Base-by-base conservation (phyloP, 345 rosid species). In the Arabis alpina region DNA sequence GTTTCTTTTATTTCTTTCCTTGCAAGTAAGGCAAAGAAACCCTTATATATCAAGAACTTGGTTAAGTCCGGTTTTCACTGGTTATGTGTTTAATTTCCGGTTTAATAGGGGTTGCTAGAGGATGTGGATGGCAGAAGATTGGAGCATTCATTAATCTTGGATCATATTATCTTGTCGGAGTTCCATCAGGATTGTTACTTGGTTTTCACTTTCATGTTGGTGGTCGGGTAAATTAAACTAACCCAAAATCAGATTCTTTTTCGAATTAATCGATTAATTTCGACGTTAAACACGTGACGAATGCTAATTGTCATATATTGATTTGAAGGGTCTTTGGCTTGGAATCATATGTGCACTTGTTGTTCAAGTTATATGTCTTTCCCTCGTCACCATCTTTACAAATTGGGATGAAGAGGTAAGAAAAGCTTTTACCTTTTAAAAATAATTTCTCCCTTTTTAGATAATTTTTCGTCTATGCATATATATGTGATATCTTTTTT, bases 81-180 rank as follows among this genome's bases (percentile, higher is more conserved):
- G 34, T n/a, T 71, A 63, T 13, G 2, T 25, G 6, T 15, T 5
- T 47, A 11, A 3, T 44, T 52, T 11, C 19, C 9, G 32, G 50
- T 34, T 74, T 48, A 55, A 30, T 11, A 81, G 85, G 85, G 61
- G 59, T 66, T 45, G 88, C 82, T 39, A 84, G 88, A 84, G 85
- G 85, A 14, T 81, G 88, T 60, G 88, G 84, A 36, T 82, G 85
- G 84, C 84, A 84, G 69, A 77, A 77, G 73, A 69, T 79, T 36
- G 83, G 84, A 16, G 88, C 88, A 23, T 75, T 51, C 50, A 48
- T 80, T 3, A 81, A 81, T 55, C 71, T 84, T 30, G 87, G 85
- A 42, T 73, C 84, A 3, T 84, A 79, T 68, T 82, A 84, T 72
- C 11, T 82, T 8, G 74, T 82, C 3, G 88, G 88, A 42, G 70